phyloP scores from a whole-genome alignment of 2,329 filamentous ascomycete genomes.

The Blastomyces silverae region DNA sequence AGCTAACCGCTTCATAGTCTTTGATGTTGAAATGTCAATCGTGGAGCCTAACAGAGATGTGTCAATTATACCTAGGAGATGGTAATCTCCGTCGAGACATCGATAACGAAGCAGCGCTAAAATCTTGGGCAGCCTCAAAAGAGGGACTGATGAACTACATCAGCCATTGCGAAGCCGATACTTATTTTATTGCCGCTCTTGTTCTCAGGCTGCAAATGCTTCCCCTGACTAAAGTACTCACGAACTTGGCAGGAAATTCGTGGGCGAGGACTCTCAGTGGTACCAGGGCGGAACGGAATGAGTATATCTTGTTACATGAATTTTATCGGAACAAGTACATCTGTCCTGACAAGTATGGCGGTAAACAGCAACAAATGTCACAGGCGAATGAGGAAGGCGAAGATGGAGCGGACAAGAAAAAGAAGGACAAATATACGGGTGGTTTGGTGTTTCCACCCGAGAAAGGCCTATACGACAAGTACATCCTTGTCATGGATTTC shows the following conservation, averaged over 20 bases:
- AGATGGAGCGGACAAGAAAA: conserved; percentile 67
- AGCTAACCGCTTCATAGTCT: conserved; percentile 47
- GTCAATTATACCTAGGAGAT: conserved; percentile 73
- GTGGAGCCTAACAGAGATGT: conserved; percentile 98
- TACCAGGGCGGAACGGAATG: conserved; percentile 93
- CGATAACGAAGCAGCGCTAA: conserved; percentile 79
- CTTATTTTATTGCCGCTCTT: conserved; percentile 88
- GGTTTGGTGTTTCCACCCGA: conserved; percentile 97
- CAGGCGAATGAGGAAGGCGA: conserved; percentile 69
- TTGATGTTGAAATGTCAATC: conserved; percentile 96
- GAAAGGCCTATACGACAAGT: conserved; percentile 96
- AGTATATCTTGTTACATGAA: conserved; percentile 97
- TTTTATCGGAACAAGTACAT: conserved; percentile 97
- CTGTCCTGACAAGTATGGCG: conserved; percentile 86
- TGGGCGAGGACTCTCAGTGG: conserved; percentile 95
- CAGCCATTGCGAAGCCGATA: conserved; percentile 89
- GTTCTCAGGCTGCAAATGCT: conserved; percentile 86
- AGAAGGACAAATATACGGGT: conserved; percentile 99
- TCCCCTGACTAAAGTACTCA: conserved; percentile 87
- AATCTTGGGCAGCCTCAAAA: conserved; percentile 75
- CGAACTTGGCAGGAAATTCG: conserved; percentile 93
- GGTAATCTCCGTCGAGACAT: conserved; percentile 70
- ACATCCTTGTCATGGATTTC: conserved; percentile 99
- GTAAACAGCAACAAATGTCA: conserved; percentile 63
- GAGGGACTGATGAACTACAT: conserved; percentile 89